Conservation (phyloP, 768 basidiomycete genomes). For the Lepiota brunneoincarnata region DNA sequence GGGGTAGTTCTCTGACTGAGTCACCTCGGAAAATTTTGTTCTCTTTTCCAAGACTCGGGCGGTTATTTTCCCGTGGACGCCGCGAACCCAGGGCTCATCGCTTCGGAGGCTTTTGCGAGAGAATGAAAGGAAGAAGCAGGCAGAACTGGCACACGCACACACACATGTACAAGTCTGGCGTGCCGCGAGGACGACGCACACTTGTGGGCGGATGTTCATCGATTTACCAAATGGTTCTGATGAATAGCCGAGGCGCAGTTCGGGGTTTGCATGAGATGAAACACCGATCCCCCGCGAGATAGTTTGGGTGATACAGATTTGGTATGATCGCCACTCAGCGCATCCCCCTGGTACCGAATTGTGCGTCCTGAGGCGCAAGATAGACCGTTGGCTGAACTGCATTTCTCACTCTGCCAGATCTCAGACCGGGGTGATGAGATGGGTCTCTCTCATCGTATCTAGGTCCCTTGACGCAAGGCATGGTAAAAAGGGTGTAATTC, state of each 20-base stretch:
- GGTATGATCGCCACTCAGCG: neutral
- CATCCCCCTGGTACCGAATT: neutral
- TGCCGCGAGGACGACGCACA: too few relatives aligned
- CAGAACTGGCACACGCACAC: too few relatives aligned
- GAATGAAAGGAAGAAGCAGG: too few relatives aligned
- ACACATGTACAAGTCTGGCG: too few relatives aligned
- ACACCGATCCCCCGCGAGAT: neutral
- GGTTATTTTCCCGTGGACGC: too few relatives aligned
- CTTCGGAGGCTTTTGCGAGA: too few relatives aligned
- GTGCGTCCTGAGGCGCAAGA: neutral
- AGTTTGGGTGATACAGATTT: neutral
- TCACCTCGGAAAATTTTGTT: too few relatives aligned
- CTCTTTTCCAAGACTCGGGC: too few relatives aligned
- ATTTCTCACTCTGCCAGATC: neutral
- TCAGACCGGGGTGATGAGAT: neutral
- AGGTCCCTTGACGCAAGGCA: neutral
- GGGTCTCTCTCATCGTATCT: neutral
- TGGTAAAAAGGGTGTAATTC: neutral
- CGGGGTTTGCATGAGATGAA: constrained; percentile 5
- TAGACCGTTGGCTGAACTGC: neutral
- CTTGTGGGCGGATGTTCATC: neutral
- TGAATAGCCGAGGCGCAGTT: constrained; percentile 3
- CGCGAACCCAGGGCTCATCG: too few relatives aligned
- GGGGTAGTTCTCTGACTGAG: too few relatives aligned
- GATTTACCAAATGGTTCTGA: constrained; percentile 4